Base-by-base conservation (phyloP, 139 green algal genomes). In the Spirogloea muscicola region DNA sequence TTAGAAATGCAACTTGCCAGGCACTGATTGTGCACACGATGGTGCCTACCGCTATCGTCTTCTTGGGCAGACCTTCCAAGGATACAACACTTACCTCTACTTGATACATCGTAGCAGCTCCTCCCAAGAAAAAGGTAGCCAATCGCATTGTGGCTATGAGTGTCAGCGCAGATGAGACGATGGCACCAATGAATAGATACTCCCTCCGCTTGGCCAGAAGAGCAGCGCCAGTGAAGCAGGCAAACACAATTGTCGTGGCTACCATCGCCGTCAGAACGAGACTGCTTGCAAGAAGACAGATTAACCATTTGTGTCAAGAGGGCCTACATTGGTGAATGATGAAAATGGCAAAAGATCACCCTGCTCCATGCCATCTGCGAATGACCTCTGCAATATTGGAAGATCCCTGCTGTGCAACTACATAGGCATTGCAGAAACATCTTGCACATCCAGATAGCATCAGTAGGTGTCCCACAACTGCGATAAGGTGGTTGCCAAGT, bases 221-320 rank as follows among this genome's bases (percentile, higher is more conserved):
- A 1, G 77, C 77, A 3, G 62, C 51, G 1, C 62, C 77, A 9
- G 60, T 64, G 74, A 84, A 84, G 43, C 76, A 85, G n/a, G 44
- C 61, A 25, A 84, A 84, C 18, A 84, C 33, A 10, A 34, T 59
- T 16, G 18, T 27, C 10, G 77, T 84, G 49, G n/a, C 68, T 27
- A 84, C 27, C 13, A 84, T 76, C 3, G 77, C 77, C 7, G 62
- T 79, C 16, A 68, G n/a, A 37, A 81, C 10, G 38, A 81, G 55
- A 3, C 66, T 74, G 63, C 25, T 25, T 29, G 33, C 1, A 3
- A 6, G 16, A 9, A 4, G n/a, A 6, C 1, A 16, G 18, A 16
- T 25, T 55, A 18, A 55, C 16, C 44, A 55, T 55, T 55, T 25
- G 44, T 18, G 18, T 16, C 16, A 55, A 55, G n/a, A n/a, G n/a